Conservation (phyloP, 2,329 filamentous ascomycete species). For the Talaromyces sp. region DNA sequence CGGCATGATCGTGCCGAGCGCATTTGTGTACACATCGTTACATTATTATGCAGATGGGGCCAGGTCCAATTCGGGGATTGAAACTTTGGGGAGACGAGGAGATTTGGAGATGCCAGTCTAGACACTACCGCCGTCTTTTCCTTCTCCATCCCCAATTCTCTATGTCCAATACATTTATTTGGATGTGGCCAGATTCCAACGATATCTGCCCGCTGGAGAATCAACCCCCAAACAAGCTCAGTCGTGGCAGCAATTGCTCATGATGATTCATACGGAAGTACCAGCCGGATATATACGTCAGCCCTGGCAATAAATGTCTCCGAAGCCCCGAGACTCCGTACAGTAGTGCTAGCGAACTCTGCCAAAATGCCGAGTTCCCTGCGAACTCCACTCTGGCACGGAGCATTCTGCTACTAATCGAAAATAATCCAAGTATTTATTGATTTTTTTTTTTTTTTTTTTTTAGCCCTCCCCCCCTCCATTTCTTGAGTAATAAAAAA, state of each 20-base stretch:
- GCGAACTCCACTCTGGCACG: not conserved
- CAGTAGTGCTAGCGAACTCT: not conserved
- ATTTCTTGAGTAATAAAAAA: not conserved
- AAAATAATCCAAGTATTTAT: not conserved
- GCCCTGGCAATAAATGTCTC: slow-evolving; percentile 8
- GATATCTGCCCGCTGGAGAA: too few relatives aligned
- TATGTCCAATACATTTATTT: too few relatives aligned
- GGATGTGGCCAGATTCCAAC: too few relatives aligned
- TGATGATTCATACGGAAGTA: slow-evolving; percentile 17
- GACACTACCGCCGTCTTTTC: too few relatives aligned
- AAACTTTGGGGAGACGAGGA: too few relatives aligned
- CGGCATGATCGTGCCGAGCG: slow-evolving; percentile 15
- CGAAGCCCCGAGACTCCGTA: not conserved
- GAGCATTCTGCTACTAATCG: not conserved
- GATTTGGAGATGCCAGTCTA: too few relatives aligned
- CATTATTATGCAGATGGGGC: slow-evolving; percentile 6
- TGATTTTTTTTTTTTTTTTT: too few relatives aligned
- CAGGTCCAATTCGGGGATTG: too few relatives aligned
- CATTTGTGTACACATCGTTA: not conserved
- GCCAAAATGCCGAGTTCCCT: slow-evolving; percentile 3
- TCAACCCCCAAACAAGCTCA: too few relatives aligned
- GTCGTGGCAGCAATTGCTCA: too few relatives aligned
- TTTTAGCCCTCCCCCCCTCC: too few relatives aligned
- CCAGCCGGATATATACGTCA: slow-evolving; percentile 26
- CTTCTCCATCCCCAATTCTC: too few relatives aligned